Conservation (phyloP, 306 rosid species). For the Castanea crenata region DNA sequence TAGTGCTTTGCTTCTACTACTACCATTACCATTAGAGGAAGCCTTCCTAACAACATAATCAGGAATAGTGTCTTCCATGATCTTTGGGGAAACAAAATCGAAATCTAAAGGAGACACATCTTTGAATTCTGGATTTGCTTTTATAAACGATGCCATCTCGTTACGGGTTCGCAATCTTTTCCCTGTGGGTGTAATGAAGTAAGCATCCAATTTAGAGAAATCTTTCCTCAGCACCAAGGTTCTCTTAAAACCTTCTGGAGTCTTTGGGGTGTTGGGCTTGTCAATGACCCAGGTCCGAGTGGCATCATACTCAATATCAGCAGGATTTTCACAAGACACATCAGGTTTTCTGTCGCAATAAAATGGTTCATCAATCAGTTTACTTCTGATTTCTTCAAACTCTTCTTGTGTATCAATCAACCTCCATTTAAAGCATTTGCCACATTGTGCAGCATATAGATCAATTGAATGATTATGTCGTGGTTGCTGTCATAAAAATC, state of each 20-base stretch:
- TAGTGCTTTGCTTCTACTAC: slow-evolving; percentile 35
- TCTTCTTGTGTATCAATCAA: slow-evolving; percentile 65
- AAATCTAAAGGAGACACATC: slow-evolving; percentile 46
- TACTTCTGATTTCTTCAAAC: slow-evolving; percentile 76
- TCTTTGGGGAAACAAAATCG: slow-evolving; percentile 64
- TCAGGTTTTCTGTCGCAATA: slow-evolving; percentile 48
- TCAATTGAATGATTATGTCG: slow-evolving; percentile 37
- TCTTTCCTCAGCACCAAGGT: slow-evolving; percentile 67
- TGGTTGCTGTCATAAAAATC: slow-evolving; percentile 42
- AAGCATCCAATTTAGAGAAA: slow-evolving; percentile 76
- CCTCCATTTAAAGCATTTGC: slow-evolving; percentile 79
- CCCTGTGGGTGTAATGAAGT: slow-evolving; percentile 65
- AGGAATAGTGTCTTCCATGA: slow-evolving; percentile 81
- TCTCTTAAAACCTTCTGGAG: slow-evolving; percentile 74
- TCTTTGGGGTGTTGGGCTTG: slow-evolving; percentile 76
- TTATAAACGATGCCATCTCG: slow-evolving; percentile 54
- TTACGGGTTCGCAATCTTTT: slow-evolving; percentile 69
- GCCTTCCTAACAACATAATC: slow-evolving; percentile 38
- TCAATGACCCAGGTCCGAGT: slow-evolving; percentile 87
- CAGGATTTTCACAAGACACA: slow-evolving; percentile 63
- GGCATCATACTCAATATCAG: slow-evolving; percentile 64
- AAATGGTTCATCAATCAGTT: slow-evolving; percentile 51
- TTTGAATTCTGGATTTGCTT: slow-evolving; percentile 44
- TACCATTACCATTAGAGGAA: slow-evolving; percentile 22
- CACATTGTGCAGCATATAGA: slow-evolving; percentile 73